Percentiles rank a stretch among this genome's conserved stretches.
These are phyloP conservation scores for Penicillium manginii DNA, from an alignment of 495 filamentous ascomycete genomes.

Conservation along the genomic window DNA sequence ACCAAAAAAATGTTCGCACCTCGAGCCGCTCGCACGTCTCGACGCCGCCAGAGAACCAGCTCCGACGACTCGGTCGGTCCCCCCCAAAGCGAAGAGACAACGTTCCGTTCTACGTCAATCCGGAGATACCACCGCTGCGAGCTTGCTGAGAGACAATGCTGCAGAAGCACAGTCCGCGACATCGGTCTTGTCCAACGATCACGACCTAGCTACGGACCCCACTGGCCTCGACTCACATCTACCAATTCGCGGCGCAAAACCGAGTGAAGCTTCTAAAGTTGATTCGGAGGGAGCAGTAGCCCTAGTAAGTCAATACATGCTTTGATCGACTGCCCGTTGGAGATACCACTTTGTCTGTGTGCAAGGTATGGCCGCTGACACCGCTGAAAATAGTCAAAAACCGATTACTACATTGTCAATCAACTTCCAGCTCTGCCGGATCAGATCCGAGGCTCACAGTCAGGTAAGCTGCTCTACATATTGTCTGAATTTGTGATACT, in stretches of 20 bases:
- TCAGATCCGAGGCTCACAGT: slow-evolving; percentile 62
- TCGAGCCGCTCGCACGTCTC: slow-evolving; percentile 59
- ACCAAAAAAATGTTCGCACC: slow-evolving; percentile 65
- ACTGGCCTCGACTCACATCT: slow-evolving; percentile 46
- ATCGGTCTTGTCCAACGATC: slow-evolving; percentile 13
- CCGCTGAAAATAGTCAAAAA: slow-evolving; percentile 66
- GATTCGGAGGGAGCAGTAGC: slow-evolving; percentile 64
- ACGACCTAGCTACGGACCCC: slow-evolving; percentile 14
- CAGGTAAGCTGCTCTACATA: slow-evolving; percentile 48
- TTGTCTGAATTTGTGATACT: slow-evolving; percentile 15
- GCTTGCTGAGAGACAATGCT: slow-evolving; percentile 23
- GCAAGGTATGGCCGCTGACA: neutral
- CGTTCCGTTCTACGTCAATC: slow-evolving; percentile 63
- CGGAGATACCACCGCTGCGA: slow-evolving; percentile 37
- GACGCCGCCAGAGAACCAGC: slow-evolving; percentile 67
- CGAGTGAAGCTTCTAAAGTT: slow-evolving; percentile 47
- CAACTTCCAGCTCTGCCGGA: slow-evolving; percentile 82
- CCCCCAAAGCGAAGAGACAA: slow-evolving; percentile 72
- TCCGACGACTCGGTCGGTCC: slow-evolving; percentile 66
- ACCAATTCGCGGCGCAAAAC: slow-evolving; percentile 64
- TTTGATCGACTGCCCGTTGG: slow-evolving; percentile 6
- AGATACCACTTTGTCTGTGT: neutral
- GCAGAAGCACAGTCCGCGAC: slow-evolving; percentile 22
- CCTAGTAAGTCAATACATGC: slow-evolving; percentile 54
- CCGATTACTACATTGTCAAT: slow-evolving; percentile 82